phyloP scores from a whole-genome alignment of 345 rosid genomes.

The Lepidium sativum region DNA sequence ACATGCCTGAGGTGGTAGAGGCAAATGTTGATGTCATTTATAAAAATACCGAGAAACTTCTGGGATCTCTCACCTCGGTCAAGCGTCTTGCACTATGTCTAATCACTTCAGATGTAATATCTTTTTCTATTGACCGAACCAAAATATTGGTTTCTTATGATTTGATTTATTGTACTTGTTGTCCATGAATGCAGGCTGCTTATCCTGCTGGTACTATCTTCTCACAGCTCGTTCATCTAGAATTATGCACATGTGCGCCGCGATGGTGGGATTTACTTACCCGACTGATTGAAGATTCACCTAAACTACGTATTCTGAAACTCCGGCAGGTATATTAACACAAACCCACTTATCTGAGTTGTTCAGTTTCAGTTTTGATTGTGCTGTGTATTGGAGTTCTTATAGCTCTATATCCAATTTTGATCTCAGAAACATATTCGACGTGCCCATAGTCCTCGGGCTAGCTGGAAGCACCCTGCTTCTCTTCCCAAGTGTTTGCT shows the following conservation, averaged over 20 bases:
- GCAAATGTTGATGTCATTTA: conserved; percentile 25
- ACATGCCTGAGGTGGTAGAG: conserved; percentile 24
- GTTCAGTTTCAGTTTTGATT: background rate
- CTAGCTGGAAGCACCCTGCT: conserved; percentile 18
- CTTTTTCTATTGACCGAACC: background rate
- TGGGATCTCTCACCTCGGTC: conserved; percentile 20
- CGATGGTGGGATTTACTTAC: conserved; percentile 27
- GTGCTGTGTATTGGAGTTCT: background rate
- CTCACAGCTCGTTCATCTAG: conserved; percentile 24
- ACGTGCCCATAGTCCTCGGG: conserved; percentile 8
- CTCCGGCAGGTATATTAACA: conserved; percentile 18
- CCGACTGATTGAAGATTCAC: conserved; percentile 16
- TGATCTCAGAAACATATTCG: conserved; percentile 19
- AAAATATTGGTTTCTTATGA: background rate
- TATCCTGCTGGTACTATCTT: conserved; percentile 17
- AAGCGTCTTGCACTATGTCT: conserved; percentile 17
- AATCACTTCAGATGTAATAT: conserved; percentile 23
- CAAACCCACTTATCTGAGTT: background rate
- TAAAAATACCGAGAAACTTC: conserved; percentile 17
- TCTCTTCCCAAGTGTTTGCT: conserved; percentile 4
- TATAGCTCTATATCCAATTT: background rate
- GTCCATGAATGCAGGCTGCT: conserved; percentile 20
- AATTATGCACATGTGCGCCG: conserved; percentile 26
- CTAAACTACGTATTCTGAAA: conserved; percentile 20
- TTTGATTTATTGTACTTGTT: background rate